Evolutionary conservation across 2,329 filamentous ascomycete genomes (phyloP).

Genomic region (Thelonectria rubi): DNA sequence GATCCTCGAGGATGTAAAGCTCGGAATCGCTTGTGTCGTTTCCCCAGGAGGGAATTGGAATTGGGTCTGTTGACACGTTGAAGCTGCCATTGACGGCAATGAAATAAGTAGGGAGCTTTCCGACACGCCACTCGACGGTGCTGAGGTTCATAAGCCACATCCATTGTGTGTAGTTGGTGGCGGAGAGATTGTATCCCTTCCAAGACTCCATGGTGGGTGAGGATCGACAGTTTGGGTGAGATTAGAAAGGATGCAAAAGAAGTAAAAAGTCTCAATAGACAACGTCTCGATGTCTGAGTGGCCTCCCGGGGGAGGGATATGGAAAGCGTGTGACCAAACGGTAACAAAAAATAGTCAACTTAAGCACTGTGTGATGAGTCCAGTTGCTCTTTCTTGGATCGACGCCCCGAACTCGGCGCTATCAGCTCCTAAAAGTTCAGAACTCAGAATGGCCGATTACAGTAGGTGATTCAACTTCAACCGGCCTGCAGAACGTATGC

Average conservation of each 20-base stretch:
- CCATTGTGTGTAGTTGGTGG: neutral
- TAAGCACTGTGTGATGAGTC: too few species aligned
- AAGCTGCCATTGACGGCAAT: conserved; percentile 2
- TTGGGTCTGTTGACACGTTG: neutral
- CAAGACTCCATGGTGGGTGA: conserved; percentile 5
- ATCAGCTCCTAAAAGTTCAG: too few species aligned
- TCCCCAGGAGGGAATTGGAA: neutral
- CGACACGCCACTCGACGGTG: conserved; percentile 13
- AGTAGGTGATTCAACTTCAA: too few species aligned
- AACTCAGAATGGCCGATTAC: too few species aligned
- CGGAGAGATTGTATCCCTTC: conserved; percentile 4
- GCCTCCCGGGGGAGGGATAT: too few species aligned
- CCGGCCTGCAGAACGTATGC: too few species aligned
- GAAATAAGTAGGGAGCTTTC: conserved; percentile 5
- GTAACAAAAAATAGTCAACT: too few species aligned
- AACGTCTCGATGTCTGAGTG: too few species aligned
- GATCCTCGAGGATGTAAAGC: neutral
- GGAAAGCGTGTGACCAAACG: too few species aligned
- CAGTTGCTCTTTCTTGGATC: too few species aligned
- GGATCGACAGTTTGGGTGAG: neutral
- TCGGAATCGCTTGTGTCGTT: neutral
- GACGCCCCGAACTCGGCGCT: too few species aligned
- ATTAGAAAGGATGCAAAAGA: neutral
- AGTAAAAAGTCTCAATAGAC: too few species aligned
- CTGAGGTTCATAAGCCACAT: conserved; percentile 9